Evolutionary conservation across 1,284 basidiomycete species (phyloP).

Genomic region (Cutaneotrichosporon mucoides): DNA sequence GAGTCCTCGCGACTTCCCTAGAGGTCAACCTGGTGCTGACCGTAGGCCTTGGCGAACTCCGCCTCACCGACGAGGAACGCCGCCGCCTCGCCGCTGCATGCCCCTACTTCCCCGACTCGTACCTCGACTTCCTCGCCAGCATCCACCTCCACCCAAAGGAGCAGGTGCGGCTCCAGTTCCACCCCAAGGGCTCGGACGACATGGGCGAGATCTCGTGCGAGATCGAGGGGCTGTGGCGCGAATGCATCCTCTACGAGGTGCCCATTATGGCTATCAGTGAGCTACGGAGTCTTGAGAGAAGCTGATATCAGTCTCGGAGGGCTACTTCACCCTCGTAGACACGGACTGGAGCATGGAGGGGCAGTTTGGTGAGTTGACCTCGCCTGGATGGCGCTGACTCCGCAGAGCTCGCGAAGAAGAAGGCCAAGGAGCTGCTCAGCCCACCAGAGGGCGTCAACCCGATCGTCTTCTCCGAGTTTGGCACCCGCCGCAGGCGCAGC

Average conservation of each 20-base stretch:
- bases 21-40: no score
- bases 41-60: slow-evolving; percentile 64
- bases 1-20: no score
- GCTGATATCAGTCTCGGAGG: slow-evolving; percentile 41
- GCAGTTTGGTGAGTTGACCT: slow-evolving; percentile 56
- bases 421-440: slow-evolving; percentile 65
- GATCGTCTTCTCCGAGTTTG: slow-evolving; percentile 85
- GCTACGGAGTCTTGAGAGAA: slow-evolving; percentile 29
- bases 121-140: slow-evolving; percentile 67
- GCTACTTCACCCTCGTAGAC: slow-evolving; percentile 59
- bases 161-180: slow-evolving; percentile 71
- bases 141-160: slow-evolving; percentile 71
- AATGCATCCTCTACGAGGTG: slow-evolving; percentile 94
- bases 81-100: slow-evolving; percentile 66
- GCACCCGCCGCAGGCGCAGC: slow-evolving; percentile 81
- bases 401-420: slow-evolving; percentile 60
- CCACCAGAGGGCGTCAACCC: slow-evolving; percentile 50
- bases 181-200: slow-evolving; percentile 34
- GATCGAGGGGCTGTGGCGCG: slow-evolving; percentile 73
- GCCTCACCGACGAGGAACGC: slow-evolving; percentile 62
- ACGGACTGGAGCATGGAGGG: slow-evolving; percentile 79
- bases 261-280: slow-evolving; percentile 85
- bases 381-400: no score
- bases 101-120: slow-evolving; percentile 68
- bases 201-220: slow-evolving; percentile 70